Evolutionary conservation across 306 rosid species (phyloP), one percentile per base, ranked within the genome.

Genomic region (Albizia julibrissin): DNA sequence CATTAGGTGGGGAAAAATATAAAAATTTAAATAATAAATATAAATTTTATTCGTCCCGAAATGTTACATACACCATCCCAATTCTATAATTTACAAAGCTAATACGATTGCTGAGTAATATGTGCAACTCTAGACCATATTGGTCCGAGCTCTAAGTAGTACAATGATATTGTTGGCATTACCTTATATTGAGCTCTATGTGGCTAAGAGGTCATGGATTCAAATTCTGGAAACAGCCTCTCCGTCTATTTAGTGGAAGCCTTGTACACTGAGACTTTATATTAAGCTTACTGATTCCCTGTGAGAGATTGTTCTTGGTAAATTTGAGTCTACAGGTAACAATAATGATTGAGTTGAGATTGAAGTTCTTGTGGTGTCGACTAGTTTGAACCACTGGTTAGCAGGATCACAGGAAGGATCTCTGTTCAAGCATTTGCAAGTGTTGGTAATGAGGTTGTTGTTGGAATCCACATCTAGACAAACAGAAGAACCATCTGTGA

Each of bases 361-460:
- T 24, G 89, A 73, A 52, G 84, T 82, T 61, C 80, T 83, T 1
- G 93, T 87, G 46, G 90, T 89, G 54, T 89, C 91, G 29, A 93
- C 92, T 21, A 93, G 90, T 74, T 89, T 91, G 85, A 93, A 93
- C 99, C 98, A 93, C 50, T 95, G 99, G 87, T 90, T 92, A 37
- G 44, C 88, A 1, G 98, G 98, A 85, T 93, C 92, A 22, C 99
- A 95, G 5, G 75, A 24, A 1, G 12, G 64, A 44, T 91, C 97
- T 31, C 73, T 42, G 65, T 83, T 85, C 76, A 95, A 80, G 76
- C 99, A 95, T 78, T 88, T 95, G 82, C 99, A 95, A 40, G 84
- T 76, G 78, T 84, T 93, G 52, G 98, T 92, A 79, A 93, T 84
- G 50, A 95, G 65, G 13, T 2, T 50, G 82, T 79, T 91, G 83